Conservation (phyloP, 805 yeast species). For the Dipodascus geniculatus region DNA sequence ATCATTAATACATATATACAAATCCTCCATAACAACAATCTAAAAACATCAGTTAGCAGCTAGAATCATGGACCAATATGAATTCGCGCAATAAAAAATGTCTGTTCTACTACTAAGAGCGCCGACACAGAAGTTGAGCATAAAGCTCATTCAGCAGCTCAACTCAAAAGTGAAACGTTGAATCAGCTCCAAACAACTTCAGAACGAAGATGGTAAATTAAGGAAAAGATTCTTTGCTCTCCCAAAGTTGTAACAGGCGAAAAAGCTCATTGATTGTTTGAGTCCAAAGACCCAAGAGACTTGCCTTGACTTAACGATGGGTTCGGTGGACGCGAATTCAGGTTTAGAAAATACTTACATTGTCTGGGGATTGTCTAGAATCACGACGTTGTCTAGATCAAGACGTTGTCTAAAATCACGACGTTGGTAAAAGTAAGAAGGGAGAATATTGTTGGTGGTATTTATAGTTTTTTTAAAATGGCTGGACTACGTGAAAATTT, state of each 20-base stretch:
- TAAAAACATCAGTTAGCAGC: too few species aligned
- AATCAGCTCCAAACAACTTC: background rate
- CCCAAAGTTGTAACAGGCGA: conserved; percentile 1
- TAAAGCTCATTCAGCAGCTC: background rate
- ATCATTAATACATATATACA: too few species aligned
- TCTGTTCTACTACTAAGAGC: conserved; percentile 1
- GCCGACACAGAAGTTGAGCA: background rate
- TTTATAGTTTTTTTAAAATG: background rate
- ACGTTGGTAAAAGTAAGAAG: background rate
- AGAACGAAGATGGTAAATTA: background rate
- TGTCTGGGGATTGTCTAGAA: background rate
- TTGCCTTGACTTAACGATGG: conserved; percentile 2
- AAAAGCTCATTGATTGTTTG: background rate
- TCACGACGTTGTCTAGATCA: background rate
- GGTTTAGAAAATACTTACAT: background rate
- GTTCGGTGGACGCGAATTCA: background rate
- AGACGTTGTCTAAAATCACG: background rate
- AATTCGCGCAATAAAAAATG: background rate
- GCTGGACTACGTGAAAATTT: background rate
- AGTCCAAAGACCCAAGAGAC: background rate
- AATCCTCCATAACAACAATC: too few species aligned
- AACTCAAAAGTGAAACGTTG: background rate
- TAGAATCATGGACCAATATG: too few species aligned
- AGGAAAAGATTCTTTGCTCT: background rate
- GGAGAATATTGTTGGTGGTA: background rate